A percentile compares a stretch with the other conserved stretches of the same genome.
Conservation (phyloP, 495 filamentous ascomycete species). For the Aspergillus cristatus region DNA sequence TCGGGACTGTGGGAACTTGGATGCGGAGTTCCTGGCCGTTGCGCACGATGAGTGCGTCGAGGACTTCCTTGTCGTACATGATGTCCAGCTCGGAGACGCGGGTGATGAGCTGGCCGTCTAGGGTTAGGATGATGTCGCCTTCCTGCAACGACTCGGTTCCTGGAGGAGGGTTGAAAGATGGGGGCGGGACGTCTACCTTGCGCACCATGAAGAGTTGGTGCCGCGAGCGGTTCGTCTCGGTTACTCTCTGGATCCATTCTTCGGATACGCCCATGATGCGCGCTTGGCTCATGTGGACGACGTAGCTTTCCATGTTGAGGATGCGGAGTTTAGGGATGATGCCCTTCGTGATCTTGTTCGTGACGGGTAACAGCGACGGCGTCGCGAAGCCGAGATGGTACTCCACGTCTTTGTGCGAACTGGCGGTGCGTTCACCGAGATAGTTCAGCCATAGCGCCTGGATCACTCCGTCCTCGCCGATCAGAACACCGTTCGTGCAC, state of each 20-base stretch:
- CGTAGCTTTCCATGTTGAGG: constrained; percentile 85
- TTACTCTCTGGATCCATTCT: constrained; percentile 87
- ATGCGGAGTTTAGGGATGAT: constrained; percentile 73
- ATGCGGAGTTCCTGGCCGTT: constrained; percentile 70
- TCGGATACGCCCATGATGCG: constrained; percentile 95
- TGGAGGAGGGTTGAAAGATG: constrained; percentile 12
- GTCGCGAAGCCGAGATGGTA: constrained; percentile 94
- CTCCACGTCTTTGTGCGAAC: constrained; percentile 81
- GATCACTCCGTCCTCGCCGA: constrained; percentile 82
- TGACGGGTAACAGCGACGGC: constrained; percentile 75
- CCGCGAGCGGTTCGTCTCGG: constrained; percentile 73
- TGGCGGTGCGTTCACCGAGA: constrained; percentile 74
- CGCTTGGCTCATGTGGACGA: constrained; percentile 95
- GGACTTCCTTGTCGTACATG: constrained; percentile 82
- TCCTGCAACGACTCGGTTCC: constrained; percentile 53
- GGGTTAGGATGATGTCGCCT: constrained; percentile 83
- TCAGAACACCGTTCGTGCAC: constrained; percentile 89
- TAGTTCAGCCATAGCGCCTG: constrained; percentile 96
- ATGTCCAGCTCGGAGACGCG: constrained; percentile 86
- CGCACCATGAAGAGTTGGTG: constrained; percentile 99
- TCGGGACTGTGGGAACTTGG: constrained; percentile 76
- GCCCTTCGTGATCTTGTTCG: constrained; percentile 74
- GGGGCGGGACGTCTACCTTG: constrained; percentile 70
- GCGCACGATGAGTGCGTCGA: constrained; percentile 83
- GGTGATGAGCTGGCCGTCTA: constrained; percentile 89